These are phyloP conservation scores for Triticum turgidum DNA, from an alignment of 176 grass and related monocot genomes.

Conservation along the genomic window DNA sequence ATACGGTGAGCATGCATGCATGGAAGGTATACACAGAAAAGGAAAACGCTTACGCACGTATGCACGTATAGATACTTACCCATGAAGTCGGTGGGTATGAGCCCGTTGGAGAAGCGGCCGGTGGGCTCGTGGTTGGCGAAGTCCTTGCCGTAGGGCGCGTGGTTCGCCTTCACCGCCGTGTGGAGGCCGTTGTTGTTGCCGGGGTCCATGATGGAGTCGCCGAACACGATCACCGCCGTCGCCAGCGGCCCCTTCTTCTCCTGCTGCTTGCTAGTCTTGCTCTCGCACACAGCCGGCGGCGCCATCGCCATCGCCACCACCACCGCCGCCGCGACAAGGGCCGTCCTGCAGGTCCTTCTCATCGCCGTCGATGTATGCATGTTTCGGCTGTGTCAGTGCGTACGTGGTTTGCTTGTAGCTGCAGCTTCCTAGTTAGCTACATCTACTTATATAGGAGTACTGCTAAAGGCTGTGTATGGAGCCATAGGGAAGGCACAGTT, in stretches of 20 bases:
- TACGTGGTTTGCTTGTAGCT: not conserved
- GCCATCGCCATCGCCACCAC: not conserved
- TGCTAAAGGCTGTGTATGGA: not conserved
- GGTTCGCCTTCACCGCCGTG: constrained; percentile 57
- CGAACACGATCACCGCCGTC: constrained; percentile 73
- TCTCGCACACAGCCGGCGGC: not conserved
- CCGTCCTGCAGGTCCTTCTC: too few relatives aligned
- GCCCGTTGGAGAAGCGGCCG: constrained; percentile 73
- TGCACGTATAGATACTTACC: constrained; percentile 16
- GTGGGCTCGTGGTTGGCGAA: constrained; percentile 48
- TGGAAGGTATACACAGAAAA: too few relatives aligned
- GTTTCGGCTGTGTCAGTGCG: not conserved
- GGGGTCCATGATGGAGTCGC: constrained; percentile 76
- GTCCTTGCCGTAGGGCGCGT: constrained; percentile 66
- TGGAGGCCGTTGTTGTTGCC: constrained; percentile 75
- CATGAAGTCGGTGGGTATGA: constrained; percentile 72
- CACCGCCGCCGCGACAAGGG: not conserved
- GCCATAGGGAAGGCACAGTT: not conserved
- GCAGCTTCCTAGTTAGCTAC: not conserved
- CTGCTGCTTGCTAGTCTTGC: not conserved
- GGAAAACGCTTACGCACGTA: too few relatives aligned
- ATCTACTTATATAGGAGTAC: not conserved
- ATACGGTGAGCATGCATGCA: too few relatives aligned
- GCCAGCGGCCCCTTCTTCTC: constrained; percentile 13
- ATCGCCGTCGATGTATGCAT: not conserved